A percentile compares a stretch with the other conserved stretches of the same genome.
Evolutionary conservation across 176 grass and related monocot genomes (phyloP).

Genomic region (Rhynchospora pubera): DNA sequence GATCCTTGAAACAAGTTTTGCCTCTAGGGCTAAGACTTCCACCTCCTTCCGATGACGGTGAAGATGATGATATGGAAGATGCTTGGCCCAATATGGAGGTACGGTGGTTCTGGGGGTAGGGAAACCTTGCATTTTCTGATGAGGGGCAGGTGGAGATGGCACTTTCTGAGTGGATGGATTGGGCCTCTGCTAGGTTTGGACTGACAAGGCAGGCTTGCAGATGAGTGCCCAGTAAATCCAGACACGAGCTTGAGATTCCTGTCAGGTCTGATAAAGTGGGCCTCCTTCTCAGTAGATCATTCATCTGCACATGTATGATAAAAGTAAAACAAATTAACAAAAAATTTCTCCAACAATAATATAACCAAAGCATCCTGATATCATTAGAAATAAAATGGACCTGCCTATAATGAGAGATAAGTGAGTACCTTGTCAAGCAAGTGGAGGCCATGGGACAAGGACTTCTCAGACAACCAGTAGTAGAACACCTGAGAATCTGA

Average conservation of each 20-base stretch:
- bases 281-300: conserved; percentile 61
- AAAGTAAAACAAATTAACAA: conserved; percentile 7
- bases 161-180: conserved; percentile 3
- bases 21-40: conserved; percentile 62
- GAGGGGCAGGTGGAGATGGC: not conserved
- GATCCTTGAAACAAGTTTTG: conserved; percentile 64
- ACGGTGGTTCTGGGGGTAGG: conserved; percentile 33
- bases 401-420: not conserved
- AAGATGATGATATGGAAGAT: conserved; percentile 31
- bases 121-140: conserved; percentile 14
- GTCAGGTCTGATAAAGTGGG: conserved; percentile 74
- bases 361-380: not conserved
- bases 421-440: conserved; percentile 65
- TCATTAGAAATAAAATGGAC: not conserved
- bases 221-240: conserved; percentile 72
- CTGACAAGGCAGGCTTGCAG: conserved; percentile 64
- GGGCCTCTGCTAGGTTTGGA: conserved; percentile 20
- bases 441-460: conserved; percentile 52
- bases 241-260: conserved; percentile 63
- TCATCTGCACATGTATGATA: conserved; percentile 49
- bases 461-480: conserved; percentile 96
- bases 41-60: not conserved
- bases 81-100: conserved; percentile 24
- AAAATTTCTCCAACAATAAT: not conserved
- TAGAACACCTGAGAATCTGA: conserved; percentile 55